These are phyloP conservation scores for Penicillium polonicum DNA, from an alignment of 2,329 filamentous ascomycete genomes.

Conservation along the genomic window DNA sequence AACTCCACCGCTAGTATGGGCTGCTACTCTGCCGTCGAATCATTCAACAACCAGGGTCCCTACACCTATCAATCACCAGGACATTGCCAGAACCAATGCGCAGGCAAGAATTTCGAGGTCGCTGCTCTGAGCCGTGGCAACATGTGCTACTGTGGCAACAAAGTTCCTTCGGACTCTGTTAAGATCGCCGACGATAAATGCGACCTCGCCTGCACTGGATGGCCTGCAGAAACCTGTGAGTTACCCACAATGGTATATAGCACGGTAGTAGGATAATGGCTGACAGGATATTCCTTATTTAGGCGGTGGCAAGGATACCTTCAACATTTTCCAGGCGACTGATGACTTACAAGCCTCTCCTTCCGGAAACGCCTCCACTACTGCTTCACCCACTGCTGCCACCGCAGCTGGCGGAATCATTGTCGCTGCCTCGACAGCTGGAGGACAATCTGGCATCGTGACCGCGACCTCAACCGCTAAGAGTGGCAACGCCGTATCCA, in stretches of 20 bases:
- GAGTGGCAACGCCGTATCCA: conserved; percentile 8
- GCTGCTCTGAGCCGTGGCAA: conserved; percentile 19
- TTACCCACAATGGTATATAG: neutral
- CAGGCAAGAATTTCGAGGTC: conserved; percentile 11
- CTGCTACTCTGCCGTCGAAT: conserved; percentile 18
- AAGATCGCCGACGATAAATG: conserved; percentile 25
- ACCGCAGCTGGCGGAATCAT: conserved; percentile 24
- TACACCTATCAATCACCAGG: conserved; percentile 12
- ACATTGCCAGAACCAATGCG: conserved; percentile 21
- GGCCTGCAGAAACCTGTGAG: conserved; percentile 23
- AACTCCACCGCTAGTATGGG: conserved; percentile 8
- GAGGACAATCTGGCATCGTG: conserved; percentile 18
- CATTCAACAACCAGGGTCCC: conserved; percentile 8
- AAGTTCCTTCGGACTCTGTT: conserved; percentile 14
- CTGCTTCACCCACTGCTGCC: conserved; percentile 7
- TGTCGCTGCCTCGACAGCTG: conserved; percentile 19
- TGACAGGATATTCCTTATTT: neutral
- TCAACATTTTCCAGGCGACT: conserved; percentile 17
- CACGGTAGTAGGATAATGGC: neutral
- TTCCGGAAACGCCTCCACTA: conserved; percentile 1
- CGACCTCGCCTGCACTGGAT: conserved; percentile 23
- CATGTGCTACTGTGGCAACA: conserved; percentile 26
- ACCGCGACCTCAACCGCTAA: conserved; percentile 21
- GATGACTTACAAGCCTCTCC: conserved; percentile 2
- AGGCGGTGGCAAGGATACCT: conserved; percentile 24